Base-by-base conservation (phyloP, 805 yeast genomes). In the Metschnikowia gruessii region DNA sequence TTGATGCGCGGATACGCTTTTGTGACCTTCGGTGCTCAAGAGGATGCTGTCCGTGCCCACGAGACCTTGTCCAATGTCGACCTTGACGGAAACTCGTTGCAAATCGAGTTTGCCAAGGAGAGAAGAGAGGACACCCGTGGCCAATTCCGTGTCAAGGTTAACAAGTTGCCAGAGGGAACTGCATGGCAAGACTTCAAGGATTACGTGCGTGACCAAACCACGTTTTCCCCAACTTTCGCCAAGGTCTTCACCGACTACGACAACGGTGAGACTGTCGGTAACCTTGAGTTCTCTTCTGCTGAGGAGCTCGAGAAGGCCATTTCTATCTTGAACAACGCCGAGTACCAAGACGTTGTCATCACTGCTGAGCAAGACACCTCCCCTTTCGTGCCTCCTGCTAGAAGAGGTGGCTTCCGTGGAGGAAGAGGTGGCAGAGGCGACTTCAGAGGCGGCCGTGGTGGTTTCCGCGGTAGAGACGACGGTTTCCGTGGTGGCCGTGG, bases 111-210 rank as follows among this genome's bases (percentile, higher is more conserved):
- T 55, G 83, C 84, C 42, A 75, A 75, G 52, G 77, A 74, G 59
- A 78, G 69, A 61, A 79, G 75, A 46, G 82, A 70, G 59, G 75
- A 80, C 51, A 77, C 84, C 53, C 82, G 84, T 65, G 88, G 88
- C 60, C 83, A 85, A 68, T 80, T 72, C 71, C 80, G 94, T 75
- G 81, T 83, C 50, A 78, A 82, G 62, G 79, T 86, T 30, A 68
- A 79, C 56, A 80, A 81, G 67, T 74, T 87, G 60, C 91, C 91
- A 57, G 85, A 83, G 57, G 82, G 83, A 52, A 76, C 87, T 48
- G 82, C 88, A 42, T 87, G 95, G 95, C 94, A 87, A 75, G 92
- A 85, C 60, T 77, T 87, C 63, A 87, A 90, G 74, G 98, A 92
- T 72, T 82, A 87, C 63, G 90, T 89, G 55, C 79, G 95, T 64